Base-by-base conservation (phyloP, 441 rosid genomes). In the Brassica balearica region DNA sequence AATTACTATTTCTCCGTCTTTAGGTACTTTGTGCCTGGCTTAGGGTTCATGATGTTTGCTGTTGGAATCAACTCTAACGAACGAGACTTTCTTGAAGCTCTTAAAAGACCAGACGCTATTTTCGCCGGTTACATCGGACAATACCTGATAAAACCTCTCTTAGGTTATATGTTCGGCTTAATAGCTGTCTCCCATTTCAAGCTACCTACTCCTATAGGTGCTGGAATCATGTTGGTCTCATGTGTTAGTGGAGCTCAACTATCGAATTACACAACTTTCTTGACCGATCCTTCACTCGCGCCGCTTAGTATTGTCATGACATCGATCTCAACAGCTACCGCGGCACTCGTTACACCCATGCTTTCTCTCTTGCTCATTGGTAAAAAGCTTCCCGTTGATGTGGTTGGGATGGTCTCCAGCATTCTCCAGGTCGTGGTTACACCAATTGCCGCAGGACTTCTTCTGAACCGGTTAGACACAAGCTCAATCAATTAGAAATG, bases 241-340 rank as follows among this genome's bases (percentile, higher is more conserved):
- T 95, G 99, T 80, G 97, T 95, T 58, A 93, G 99, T 17, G 97
- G 99, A 25, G 98, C 99, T 65, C 99, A 95, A 85, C 91, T 95
- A 68, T 93, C 99, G 19, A 93, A 85, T 77, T 95, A 93, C 85
- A 91, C 98, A 5, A 92, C 99, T 72, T 95, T 90, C 81, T 84
- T 95, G 41, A 93, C 98, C 0, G 98, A 90, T 82, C 95, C 98
- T 62, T 76, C 80, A 10, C 73, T 91, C 82, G 97, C 97, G 14
- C 97, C 98, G 22, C 81, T 93, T 48, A 93, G 99, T 75, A 92
- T 95, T 22, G 97, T 93, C 79, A 95, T 95, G 99, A 92, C 98
- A 29, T 95, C 97, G n/a, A 32, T 93, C 69, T 90, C 99, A 25
- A 95, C 96, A 0, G 98, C 96, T 51, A 83, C 95, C 1, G 99